Evolutionary conservation across 768 basidiomycete genomes (phyloP).

Genomic region (Macrolepiota albuminosa): DNA sequence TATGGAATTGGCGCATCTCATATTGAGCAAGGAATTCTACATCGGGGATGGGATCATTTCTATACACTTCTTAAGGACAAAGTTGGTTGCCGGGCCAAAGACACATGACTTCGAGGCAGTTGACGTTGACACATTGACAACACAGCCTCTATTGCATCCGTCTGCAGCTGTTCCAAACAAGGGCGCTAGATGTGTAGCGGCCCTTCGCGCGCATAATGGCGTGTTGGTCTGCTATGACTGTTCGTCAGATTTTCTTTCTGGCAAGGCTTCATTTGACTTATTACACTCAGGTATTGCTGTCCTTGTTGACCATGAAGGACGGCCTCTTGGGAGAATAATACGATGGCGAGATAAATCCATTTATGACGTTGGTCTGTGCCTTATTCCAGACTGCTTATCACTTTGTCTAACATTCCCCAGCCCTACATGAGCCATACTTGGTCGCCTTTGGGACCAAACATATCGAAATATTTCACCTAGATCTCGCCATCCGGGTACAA

Average conservation of each 20-base stretch:
- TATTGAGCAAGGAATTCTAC: slow-evolving; percentile 61
- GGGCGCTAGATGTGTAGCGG: slow-evolving; percentile 63
- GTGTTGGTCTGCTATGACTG: slow-evolving; percentile 80
- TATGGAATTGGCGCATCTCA: not conserved
- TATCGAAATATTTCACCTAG: slow-evolving; percentile 72
- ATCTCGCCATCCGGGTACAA: slow-evolving; percentile 64
- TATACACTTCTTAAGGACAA: slow-evolving; percentile 62
- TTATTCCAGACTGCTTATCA: not conserved
- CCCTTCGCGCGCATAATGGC: slow-evolving; percentile 70
- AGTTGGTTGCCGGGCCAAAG: slow-evolving; percentile 15
- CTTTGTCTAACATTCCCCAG: slow-evolving; percentile 28
- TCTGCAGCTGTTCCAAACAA: slow-evolving; percentile 50
- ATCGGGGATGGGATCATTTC: slow-evolving; percentile 75
- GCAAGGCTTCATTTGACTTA: not conserved
- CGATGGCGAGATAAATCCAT: slow-evolving; percentile 8
- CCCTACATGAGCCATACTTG: slow-evolving; percentile 73
- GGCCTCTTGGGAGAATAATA: not conserved
- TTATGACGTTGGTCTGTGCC: slow-evolving; percentile 6
- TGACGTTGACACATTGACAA: slow-evolving; percentile 70
- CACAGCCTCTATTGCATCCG: slow-evolving; percentile 73
- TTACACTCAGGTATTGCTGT: slow-evolving; percentile 4
- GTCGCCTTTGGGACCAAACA: slow-evolving; percentile 74
- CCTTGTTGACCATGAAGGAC: slow-evolving; percentile 10
- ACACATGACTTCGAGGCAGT: slow-evolving; percentile 18
- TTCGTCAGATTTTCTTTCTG: slow-evolving; percentile 23